Conservation (phyloP, 2,329 filamentous ascomycete species). For the Hysterium pulicare region DNA sequence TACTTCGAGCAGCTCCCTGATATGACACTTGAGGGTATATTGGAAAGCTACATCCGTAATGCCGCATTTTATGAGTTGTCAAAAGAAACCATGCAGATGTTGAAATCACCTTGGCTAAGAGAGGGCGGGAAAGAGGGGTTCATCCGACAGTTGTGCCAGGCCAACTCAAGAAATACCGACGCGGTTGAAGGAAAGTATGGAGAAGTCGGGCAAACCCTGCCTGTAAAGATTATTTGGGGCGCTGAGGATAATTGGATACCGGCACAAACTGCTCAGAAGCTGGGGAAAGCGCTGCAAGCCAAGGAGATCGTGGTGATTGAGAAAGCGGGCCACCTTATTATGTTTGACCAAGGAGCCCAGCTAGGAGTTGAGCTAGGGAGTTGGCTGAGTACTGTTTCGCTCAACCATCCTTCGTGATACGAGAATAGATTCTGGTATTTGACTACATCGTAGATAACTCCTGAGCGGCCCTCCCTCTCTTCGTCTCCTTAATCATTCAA, state of each 20-base stretch:
- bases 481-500: too few species aligned
- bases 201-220: conserved; percentile 11
- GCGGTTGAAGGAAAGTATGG: conserved; percentile 15
- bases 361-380: conserved; percentile 14
- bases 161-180: conserved; percentile 14
- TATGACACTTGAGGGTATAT: conserved; percentile 15
- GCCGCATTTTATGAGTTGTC: conserved; percentile 10
- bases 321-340: conserved; percentile 15
- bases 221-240: conserved; percentile 20
- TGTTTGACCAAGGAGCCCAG: conserved; percentile 17
- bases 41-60: conserved; percentile 19
- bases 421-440: too few species aligned
- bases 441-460: too few species aligned
- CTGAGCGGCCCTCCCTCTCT: too few species aligned
- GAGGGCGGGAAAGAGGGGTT: conserved; percentile 16
- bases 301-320: conserved; percentile 13
- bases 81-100: conserved; percentile 7
- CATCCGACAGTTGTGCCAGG: conserved; percentile 19
- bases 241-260: conserved; percentile 17
- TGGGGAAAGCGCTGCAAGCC: conserved; percentile 12
- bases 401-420: too few species aligned
- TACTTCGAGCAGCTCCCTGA: conserved; percentile 14
- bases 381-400: conserved; percentile 14
- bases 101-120: conserved; percentile 15
- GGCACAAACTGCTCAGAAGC: conserved; percentile 10